Evolutionary conservation across 164 flowering plant genomes (phyloP).

Genomic region (Sedum album): DNA sequence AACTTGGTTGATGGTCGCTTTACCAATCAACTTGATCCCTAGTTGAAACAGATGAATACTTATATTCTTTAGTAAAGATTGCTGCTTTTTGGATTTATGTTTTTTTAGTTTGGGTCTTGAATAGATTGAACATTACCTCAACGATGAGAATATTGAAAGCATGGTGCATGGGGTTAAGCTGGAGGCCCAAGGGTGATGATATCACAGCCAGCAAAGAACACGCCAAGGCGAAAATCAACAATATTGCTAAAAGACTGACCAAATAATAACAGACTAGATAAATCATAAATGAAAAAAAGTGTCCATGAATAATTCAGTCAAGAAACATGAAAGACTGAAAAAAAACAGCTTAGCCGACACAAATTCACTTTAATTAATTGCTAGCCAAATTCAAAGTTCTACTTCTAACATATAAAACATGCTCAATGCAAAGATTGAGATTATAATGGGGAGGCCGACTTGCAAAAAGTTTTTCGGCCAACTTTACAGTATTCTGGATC

Average conservation of each 20-base stretch:
- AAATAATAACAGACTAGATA: too few species aligned
- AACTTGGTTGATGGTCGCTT: too few species aligned
- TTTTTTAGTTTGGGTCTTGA: too few species aligned
- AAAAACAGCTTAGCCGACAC: neutral
- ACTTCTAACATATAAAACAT: neutral
- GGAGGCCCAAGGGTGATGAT: neutral
- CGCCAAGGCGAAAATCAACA: too few species aligned
- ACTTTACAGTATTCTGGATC: constrained; percentile 6
- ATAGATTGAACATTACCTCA: constrained; percentile 4
- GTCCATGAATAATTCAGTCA: neutral
- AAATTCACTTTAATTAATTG: neutral
- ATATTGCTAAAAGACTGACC: too few species aligned
- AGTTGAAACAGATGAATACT: too few species aligned
- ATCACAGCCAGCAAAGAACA: constrained; percentile 8
- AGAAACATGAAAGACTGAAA: neutral
- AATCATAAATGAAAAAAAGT: too few species aligned
- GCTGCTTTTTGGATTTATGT: too few species aligned
- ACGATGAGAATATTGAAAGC: constrained; percentile 4
- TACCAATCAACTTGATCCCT: too few species aligned
- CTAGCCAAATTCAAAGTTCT: neutral
- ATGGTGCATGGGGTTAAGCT: constrained; percentile 7
- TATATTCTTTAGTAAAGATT: too few species aligned
- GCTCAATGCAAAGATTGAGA: neutral
- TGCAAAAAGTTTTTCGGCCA: neutral
- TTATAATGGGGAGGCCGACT: neutral